Evolutionary conservation across 2,329 filamentous ascomycete species (phyloP).

Genomic region (Colletotrichum orchidophilum): DNA sequence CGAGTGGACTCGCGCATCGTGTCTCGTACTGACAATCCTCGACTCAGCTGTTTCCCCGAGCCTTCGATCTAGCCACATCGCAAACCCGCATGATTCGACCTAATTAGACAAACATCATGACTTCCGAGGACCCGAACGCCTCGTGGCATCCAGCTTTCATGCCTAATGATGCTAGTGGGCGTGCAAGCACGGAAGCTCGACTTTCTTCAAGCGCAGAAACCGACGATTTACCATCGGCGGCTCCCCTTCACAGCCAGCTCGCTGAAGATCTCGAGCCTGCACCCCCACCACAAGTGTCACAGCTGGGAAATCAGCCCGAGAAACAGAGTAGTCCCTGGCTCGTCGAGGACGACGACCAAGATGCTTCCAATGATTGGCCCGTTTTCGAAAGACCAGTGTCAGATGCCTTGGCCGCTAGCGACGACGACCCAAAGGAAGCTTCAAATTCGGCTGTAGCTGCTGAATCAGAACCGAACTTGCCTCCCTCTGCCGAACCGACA

Average conservation of each 20-base stretch:
- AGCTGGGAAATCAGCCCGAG: not conserved
- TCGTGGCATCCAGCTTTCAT: constrained; percentile 54
- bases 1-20: constrained; percentile 15
- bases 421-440: not conserved
- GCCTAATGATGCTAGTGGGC: constrained; percentile 43
- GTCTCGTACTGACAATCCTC: constrained; percentile 40
- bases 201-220: not conserved
- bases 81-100: constrained; percentile 26
- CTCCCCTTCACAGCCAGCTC: not conserved
- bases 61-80: constrained; percentile 22
- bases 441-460: not conserved
- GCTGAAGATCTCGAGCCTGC: not conserved
- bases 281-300: not conserved
- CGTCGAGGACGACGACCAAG: constrained; percentile 23
- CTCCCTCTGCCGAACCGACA: not conserved
- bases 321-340: not conserved
- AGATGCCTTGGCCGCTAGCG: not conserved
- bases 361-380: constrained; percentile 38
- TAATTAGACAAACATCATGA: constrained; percentile 45
- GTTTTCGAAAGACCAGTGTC: constrained; percentile 30
- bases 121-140: constrained; percentile 46
- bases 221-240: not conserved
- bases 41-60: constrained; percentile 38
- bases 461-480: not conserved
- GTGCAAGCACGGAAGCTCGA: constrained; percentile 21